These are phyloP conservation scores for Mycena haematopus DNA, from an alignment of 768 basidiomycete genomes.

Conservation along the genomic window DNA sequence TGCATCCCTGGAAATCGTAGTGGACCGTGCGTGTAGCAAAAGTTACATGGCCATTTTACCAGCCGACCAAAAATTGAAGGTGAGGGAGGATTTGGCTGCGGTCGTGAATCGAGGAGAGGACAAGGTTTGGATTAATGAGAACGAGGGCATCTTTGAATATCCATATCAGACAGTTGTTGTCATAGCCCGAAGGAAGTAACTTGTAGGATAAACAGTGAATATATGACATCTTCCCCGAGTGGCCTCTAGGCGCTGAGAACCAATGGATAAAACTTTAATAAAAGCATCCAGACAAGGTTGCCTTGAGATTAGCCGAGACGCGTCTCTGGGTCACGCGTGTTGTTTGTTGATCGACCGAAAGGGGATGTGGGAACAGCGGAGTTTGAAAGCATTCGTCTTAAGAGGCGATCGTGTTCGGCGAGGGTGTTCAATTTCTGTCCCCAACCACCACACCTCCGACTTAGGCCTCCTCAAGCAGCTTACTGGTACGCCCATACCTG, in stretches of 20 bases:
- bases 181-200: conserved; percentile 41
- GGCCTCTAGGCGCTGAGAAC: no score
- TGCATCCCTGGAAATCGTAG: conserved; percentile 58
- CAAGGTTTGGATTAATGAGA: conserved; percentile 78
- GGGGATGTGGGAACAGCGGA: conserved; percentile 23
- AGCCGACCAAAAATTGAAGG: conserved; percentile 59
- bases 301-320: conserved; percentile 15
- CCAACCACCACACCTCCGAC: conserved; percentile 20
- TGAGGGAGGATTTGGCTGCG: conserved; percentile 55
- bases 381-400: conserved; percentile 20
- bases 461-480: conserved; percentile 8
- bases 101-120: conserved; percentile 68
- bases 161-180: conserved; percentile 76
- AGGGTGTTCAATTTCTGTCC: conserved; percentile 18
- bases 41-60: conserved; percentile 79
- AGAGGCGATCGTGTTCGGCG: conserved; percentile 13
- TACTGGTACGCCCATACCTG: conserved; percentile 7
- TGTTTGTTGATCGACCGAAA: conserved; percentile 4
- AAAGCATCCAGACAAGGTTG: no score
- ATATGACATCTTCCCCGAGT: not conserved
- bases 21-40: conserved; percentile 80
- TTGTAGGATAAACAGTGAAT: not conserved
- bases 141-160: conserved; percentile 77
- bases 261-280: no score
- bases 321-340: conserved; percentile 4